These are phyloP conservation scores for Fusarium citri DNA, from an alignment of 2,329 filamentous ascomycete genomes.

Conservation along the genomic window DNA sequence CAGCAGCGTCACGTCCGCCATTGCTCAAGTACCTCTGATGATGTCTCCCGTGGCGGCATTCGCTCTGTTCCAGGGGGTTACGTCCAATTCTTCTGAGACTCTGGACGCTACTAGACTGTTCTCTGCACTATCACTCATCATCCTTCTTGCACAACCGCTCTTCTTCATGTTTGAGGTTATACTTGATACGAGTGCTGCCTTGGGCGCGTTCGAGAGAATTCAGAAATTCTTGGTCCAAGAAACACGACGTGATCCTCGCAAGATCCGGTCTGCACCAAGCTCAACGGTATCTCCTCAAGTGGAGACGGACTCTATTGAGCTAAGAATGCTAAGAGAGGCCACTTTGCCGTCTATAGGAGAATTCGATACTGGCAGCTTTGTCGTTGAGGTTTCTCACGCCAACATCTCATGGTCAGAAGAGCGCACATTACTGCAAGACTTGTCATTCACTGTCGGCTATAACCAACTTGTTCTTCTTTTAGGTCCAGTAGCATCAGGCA, in stretches of 20 bases:
- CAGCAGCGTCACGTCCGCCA: constrained; percentile 50
- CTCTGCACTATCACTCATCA: constrained; percentile 56
- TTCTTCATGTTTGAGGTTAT: constrained; percentile 54
- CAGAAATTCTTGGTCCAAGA: constrained; percentile 51
- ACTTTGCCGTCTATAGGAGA: background rate
- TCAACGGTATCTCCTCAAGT: background rate
- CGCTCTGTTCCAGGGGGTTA: constrained; percentile 50
- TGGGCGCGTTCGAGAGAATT: constrained; percentile 57
- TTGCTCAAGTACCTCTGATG: constrained; percentile 50
- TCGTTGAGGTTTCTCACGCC: constrained; percentile 39
- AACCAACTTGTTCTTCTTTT: constrained; percentile 54
- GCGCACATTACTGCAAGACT: constrained; percentile 44
- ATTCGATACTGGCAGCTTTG: background rate
- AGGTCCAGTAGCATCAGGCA: constrained; percentile 59
- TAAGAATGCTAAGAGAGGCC: constrained; percentile 7
- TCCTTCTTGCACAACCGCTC: constrained; percentile 54
- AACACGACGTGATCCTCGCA: constrained; percentile 44
- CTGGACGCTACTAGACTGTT: constrained; percentile 54
- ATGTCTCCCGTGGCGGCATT: constrained; percentile 56
- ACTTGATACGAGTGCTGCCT: constrained; percentile 52
- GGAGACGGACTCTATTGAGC: background rate
- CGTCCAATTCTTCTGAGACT: constrained; percentile 44
- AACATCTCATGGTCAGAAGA: constrained; percentile 53
- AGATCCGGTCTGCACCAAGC: background rate
- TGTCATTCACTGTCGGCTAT: constrained; percentile 50